Percentiles rank a stretch among this genome's conserved stretches.
Evolutionary conservation across 148 eudicot genomes (phyloP).

Genomic region (Beta vulgaris): DNA sequence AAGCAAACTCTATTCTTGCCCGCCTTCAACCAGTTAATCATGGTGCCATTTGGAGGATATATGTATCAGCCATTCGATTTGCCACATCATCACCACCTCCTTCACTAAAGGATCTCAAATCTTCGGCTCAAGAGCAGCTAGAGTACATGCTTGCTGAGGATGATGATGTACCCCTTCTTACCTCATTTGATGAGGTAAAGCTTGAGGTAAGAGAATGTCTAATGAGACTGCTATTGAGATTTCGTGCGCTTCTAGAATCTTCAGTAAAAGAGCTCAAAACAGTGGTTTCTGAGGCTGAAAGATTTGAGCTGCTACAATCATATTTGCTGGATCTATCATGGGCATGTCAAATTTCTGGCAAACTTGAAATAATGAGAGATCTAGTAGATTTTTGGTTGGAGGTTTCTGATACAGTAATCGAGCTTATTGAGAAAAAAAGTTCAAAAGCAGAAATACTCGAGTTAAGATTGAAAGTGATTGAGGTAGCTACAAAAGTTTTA

Average conservation of each 20-base stretch:
- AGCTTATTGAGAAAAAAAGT: constrained; percentile 26
- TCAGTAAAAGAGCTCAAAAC: constrained; percentile 34
- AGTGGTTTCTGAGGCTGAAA: constrained; percentile 22
- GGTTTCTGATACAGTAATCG: constrained; percentile 38
- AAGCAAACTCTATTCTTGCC: constrained; percentile 54
- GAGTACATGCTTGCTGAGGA: constrained; percentile 93
- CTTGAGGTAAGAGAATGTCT: constrained; percentile 47
- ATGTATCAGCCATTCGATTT: constrained; percentile 59
- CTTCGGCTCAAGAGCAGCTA: constrained; percentile 79
- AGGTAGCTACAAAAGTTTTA: constrained; percentile 63
- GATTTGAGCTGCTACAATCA: constrained; percentile 32
- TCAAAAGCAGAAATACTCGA: constrained; percentile 31
- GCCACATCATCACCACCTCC: constrained; percentile 71
- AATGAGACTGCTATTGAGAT: constrained; percentile 44
- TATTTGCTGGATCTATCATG: constrained; percentile 66
- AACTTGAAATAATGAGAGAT: constrained; percentile 63
- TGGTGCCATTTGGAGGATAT: constrained; percentile 44
- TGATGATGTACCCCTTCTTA: constrained; percentile 76
- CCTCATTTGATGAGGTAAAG: constrained; percentile 52
- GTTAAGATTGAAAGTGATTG: constrained; percentile 56
- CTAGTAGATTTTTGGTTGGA: constrained; percentile 62
- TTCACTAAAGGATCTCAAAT: constrained; percentile 51
- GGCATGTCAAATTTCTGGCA: constrained; percentile 67
- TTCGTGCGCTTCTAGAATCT: constrained; percentile 43
- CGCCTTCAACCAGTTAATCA: constrained; percentile 78